These are phyloP conservation scores for Phaeosphaeriaceae sp. DNA, from an alignment of 2,329 filamentous ascomycete species.

Conservation along the genomic window DNA sequence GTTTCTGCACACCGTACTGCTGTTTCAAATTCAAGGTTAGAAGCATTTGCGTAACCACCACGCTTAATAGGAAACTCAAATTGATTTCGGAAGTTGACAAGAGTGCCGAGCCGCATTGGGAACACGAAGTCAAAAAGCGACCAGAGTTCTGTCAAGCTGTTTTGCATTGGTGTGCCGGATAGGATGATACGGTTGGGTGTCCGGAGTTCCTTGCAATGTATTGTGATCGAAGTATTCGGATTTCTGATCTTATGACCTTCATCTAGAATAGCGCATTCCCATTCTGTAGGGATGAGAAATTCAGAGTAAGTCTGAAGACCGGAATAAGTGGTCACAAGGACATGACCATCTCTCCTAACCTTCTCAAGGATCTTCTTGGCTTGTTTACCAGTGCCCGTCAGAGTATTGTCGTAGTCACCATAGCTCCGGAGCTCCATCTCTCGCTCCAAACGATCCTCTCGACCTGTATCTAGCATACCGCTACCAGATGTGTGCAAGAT, in stretches of 20 bases:
- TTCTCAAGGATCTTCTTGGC: constrained; percentile 82
- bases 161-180: constrained; percentile 97
- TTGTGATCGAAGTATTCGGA: constrained; percentile 91
- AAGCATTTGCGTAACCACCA: constrained; percentile 94
- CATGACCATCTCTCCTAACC: constrained; percentile 84
- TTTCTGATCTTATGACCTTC: constrained; percentile 99
- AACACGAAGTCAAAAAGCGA: constrained; percentile 98
- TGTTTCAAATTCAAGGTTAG: constrained; percentile 91
- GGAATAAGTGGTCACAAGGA: constrained; percentile 93
- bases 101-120: constrained; percentile 90
- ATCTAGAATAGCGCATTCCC: constrained; percentile 93
- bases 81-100: constrained; percentile 87
- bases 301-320: constrained; percentile 92
- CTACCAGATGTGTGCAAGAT: constrained; percentile 95
- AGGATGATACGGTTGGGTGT: constrained; percentile 91
- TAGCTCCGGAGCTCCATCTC: constrained; percentile 59
- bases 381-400: constrained; percentile 67
- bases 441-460: constrained; percentile 67
- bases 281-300: constrained; percentile 79
- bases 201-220: constrained; percentile 91
- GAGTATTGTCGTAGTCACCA: constrained; percentile 51
- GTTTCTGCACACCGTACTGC: constrained; percentile 94
- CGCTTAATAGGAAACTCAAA: constrained; percentile 94
- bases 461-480: constrained; percentile 84
- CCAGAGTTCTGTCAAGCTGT: constrained; percentile 94